Base-by-base conservation (phyloP, 805 yeast species). In the Wickerhamomyces xylosicus region DNA sequence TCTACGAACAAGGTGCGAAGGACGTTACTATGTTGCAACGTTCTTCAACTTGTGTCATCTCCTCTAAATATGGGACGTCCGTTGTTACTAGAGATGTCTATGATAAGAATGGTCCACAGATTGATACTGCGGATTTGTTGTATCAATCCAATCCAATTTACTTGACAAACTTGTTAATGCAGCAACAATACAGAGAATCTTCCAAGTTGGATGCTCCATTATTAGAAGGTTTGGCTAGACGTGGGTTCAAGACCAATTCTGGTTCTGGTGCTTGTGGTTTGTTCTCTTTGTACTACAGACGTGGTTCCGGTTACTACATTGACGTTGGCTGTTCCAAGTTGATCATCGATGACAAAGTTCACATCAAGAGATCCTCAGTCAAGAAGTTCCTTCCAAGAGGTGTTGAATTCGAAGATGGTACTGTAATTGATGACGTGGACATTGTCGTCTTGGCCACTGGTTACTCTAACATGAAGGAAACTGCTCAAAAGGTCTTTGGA, bases 261-360 rank as follows among this genome's bases (percentile, higher is more conserved):
- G 72, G 72, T 16, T 58, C 57, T 51, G 72, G 68, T 20, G 65
- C 58, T 22, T 61, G 69, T 31, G 72, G 73, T 3, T 47, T 67
- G 38, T 59, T 62, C 39, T 64, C 68, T 17, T 50, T 62, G 38
- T 61, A 64, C 43, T 55, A 52, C 44, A 53, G 69, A 37, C 56
- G 65, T 47, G 69, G 68, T 25, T 70, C 72, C 1, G 73, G 73
- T 33, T 67, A 66, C 47, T 67, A 67, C 46, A 64, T 63, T 40
- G 71, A 67, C 44, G 70, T 65, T 34, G 73, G 73, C 8, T 59
- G 64, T 41, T 63, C 70, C 27, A 57, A 54, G 32, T 48, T 61
- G 41, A 63, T 67, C 40, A 52, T 56, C 32, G 62, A 63, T 11
- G 68, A 64, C 14, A 62, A 62, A 42, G 60, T 67, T 41, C 50